Conservation (phyloP, 352 stramenopile genomes). For the Globisporangium cystogenes region DNA sequence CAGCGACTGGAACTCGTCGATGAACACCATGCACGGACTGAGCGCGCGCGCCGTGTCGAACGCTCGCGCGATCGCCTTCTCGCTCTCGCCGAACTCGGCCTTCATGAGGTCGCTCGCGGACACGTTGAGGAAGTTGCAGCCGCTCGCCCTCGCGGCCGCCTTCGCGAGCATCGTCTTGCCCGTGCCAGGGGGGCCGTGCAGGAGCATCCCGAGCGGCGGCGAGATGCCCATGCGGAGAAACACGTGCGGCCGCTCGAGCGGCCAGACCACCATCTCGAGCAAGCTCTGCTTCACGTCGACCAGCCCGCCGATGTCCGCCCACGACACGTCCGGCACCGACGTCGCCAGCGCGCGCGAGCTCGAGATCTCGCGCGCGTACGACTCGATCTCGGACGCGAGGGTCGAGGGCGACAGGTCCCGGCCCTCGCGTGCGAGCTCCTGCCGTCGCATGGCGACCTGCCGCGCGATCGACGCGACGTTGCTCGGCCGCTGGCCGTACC, state of each 20-base stretch:
- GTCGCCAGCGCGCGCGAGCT: slow-evolving; percentile 26
- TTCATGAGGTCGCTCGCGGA: slow-evolving; percentile 77
- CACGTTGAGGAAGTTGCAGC: slow-evolving; percentile 84
- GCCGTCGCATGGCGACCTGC: slow-evolving; percentile 18
- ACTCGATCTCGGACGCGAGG: slow-evolving; percentile 39
- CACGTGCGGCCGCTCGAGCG: slow-evolving; percentile 70
- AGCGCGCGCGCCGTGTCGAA: slow-evolving; percentile 70
- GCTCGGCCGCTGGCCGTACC: slow-evolving; percentile 75
- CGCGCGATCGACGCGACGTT: slow-evolving; percentile 55
- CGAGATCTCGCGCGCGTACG: slow-evolving; percentile 39
- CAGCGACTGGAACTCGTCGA: slow-evolving; percentile 86
- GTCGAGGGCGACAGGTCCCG: not conserved
- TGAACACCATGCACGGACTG: slow-evolving; percentile 84
- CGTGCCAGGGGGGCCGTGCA: slow-evolving; percentile 75
- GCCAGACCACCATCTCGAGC: slow-evolving; percentile 85
- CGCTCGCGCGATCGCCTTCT: slow-evolving; percentile 66
- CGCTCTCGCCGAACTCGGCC: slow-evolving; percentile 77
- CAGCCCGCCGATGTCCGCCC: slow-evolving; percentile 72
- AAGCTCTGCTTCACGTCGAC: slow-evolving; percentile 68
- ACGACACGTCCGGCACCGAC: slow-evolving; percentile 56
- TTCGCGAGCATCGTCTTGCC: slow-evolving; percentile 88
- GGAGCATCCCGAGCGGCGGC: slow-evolving; percentile 66
- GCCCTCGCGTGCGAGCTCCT: not conserved
- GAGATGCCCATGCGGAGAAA: slow-evolving; percentile 80
- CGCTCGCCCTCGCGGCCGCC: slow-evolving; percentile 61